Conservation (phyloP, 345 rosid species). For the Lumnitzera racemosa region DNA sequence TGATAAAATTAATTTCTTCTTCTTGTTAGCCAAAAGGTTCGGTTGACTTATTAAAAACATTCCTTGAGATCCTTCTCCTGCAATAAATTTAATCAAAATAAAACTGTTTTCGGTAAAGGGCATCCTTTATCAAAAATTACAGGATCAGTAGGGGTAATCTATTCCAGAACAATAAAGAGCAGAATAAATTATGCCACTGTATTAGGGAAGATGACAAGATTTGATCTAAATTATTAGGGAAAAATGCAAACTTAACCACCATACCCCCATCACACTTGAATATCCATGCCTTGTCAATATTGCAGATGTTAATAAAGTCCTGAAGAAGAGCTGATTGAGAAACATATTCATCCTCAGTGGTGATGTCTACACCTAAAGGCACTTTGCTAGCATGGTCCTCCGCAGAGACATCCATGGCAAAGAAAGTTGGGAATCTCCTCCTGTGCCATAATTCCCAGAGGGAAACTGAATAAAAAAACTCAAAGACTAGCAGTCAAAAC, state of each 20-base stretch:
- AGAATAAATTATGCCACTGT: neutral
- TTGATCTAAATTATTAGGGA: neutral
- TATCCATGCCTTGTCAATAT: conserved; percentile 78
- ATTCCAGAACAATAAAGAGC: neutral
- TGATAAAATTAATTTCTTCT: conserved; percentile 48
- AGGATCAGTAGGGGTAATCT: neutral
- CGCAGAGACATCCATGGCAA: conserved; percentile 43
- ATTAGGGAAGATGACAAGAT: neutral
- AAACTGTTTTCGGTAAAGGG: neutral
- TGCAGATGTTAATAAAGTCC: conserved; percentile 55
- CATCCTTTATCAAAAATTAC: neutral
- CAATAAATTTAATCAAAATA: conserved; percentile 12
- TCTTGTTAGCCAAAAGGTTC: conserved; percentile 72
- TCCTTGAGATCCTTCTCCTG: conserved; percentile 50
- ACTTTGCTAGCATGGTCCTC: conserved; percentile 25
- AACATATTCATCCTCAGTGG: conserved; percentile 57
- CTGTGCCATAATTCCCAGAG: conserved; percentile 11
- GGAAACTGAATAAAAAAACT: too few relatives aligned
- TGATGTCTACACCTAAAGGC: conserved; percentile 39
- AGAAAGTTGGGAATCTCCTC: conserved; percentile 18
- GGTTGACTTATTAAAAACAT: conserved; percentile 80
- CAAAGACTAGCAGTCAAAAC: too few relatives aligned
- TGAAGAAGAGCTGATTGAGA: conserved; percentile 62
- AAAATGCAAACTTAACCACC: neutral
- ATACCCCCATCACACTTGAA: conserved; percentile 50